Evolutionary conservation across 148 eudicot genomes (phyloP).

Genomic region (Polygonum maritimum): DNA sequence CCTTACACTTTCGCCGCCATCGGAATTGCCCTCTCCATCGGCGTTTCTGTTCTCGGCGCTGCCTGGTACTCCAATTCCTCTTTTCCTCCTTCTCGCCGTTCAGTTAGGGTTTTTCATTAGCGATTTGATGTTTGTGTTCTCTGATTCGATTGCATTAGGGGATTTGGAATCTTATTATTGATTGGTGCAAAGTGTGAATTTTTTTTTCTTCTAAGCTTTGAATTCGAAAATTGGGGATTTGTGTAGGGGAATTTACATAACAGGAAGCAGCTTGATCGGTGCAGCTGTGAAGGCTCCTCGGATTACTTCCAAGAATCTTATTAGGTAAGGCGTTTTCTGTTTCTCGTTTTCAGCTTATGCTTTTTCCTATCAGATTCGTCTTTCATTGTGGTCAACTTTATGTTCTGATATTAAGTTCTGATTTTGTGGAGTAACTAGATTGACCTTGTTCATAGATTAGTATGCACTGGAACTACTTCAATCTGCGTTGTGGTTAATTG

Average conservation of each 20-base stretch:
- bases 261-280: conserved; percentile 99
- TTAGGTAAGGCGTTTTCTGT: conserved; percentile 42
- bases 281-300: conserved; percentile 98
- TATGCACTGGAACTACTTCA: not conserved
- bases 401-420: not conserved
- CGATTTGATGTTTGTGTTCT: not conserved
- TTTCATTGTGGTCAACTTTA: not conserved
- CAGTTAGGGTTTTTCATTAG: not conserved
- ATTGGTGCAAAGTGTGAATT: not conserved
- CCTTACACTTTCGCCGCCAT: conserved; percentile 88
- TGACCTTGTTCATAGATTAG: not conserved
- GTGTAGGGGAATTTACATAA: conserved; percentile 87
- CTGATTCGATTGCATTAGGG: not conserved
- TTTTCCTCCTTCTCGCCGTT: not conserved
- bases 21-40: conserved; percentile 90
- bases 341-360: not conserved
- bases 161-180: not conserved
- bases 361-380: not conserved
- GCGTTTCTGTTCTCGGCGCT: conserved; percentile 93
- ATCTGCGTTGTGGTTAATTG: not conserved
- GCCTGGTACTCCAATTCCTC: conserved; percentile 50
- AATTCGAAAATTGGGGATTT: not conserved
- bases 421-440: not conserved
- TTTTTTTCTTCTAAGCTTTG: not conserved
- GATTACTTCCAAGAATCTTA: conserved; percentile 92